Conservation (phyloP, 352 stramenopile genomes). For the Phytophthora pisi region DNA sequence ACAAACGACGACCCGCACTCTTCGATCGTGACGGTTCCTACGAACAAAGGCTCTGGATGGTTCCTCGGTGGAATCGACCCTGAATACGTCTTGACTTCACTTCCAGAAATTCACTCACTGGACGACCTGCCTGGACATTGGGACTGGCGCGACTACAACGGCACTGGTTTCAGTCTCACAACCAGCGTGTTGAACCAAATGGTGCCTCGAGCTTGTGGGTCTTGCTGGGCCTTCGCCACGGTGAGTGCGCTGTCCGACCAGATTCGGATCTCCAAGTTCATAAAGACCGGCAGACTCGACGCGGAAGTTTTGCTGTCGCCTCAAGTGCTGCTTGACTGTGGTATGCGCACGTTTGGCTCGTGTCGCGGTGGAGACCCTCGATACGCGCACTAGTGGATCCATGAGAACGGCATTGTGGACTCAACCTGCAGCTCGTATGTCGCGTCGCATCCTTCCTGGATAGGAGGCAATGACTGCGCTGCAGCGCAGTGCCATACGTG, state of each 20-base stretch:
- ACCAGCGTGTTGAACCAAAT: slow-evolving; percentile 79
- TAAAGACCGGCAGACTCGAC: slow-evolving; percentile 52
- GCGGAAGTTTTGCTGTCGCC: slow-evolving; percentile 64
- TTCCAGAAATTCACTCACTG: slow-evolving; percentile 50
- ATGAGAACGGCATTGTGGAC: slow-evolving; percentile 79
- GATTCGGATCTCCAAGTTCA: slow-evolving; percentile 67
- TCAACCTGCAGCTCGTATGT: slow-evolving; percentile 78
- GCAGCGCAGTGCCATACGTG: slow-evolving; percentile 66
- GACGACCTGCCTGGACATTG: slow-evolving; percentile 61
- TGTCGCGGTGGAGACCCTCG: slow-evolving; percentile 69
- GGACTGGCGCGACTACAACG: slow-evolving; percentile 78
- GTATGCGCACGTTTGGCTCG: slow-evolving; percentile 78
- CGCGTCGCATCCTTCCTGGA: slow-evolving; percentile 75
- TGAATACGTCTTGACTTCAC: slow-evolving; percentile 41
- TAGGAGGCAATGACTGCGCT: slow-evolving; percentile 49
- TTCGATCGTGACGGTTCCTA: slow-evolving; percentile 22
- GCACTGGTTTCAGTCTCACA: slow-evolving; percentile 64
- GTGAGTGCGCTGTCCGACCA: slow-evolving; percentile 68
- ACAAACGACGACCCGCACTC: slow-evolving; percentile 22
- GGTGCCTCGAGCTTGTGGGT: slow-evolving; percentile 68
- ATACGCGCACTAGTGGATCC: slow-evolving; percentile 81
- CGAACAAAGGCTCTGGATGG: slow-evolving; percentile 52
- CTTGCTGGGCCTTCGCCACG: slow-evolving; percentile 74
- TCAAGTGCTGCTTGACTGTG: slow-evolving; percentile 70
- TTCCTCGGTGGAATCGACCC: slow-evolving; percentile 64